Evolutionary conservation across 2,329 filamentous ascomycete genomes (phyloP).

Genomic region (Sporothrix brasiliensis): DNA sequence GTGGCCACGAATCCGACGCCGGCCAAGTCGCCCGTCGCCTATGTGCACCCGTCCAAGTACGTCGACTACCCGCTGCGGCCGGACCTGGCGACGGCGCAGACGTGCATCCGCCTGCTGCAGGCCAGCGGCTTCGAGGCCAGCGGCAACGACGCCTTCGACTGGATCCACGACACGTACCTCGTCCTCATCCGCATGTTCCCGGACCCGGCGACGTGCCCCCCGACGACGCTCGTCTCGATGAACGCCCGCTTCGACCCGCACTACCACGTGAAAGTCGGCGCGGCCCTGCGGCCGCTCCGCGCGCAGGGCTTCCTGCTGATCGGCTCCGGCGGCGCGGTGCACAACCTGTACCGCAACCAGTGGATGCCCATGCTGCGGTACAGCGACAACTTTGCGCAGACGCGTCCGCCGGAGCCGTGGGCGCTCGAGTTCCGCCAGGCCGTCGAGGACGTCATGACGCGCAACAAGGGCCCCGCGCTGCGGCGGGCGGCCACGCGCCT

Average conservation of each 20-base stretch:
- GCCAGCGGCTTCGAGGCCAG: conserved; percentile 57
- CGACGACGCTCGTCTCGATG: conserved; percentile 58
- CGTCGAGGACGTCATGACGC: conserved; percentile 60
- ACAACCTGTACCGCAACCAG: conserved; percentile 69
- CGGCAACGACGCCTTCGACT: conserved; percentile 62
- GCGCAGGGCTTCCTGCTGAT: conserved; percentile 57
- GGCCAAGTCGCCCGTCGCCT: conserved; percentile 65
- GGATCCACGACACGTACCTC: conserved; percentile 73
- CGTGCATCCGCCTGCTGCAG: conserved; percentile 54
- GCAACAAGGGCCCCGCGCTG: conserved; percentile 54
- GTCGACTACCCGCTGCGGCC: conserved; percentile 62
- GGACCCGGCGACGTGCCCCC: conserved; percentile 55
- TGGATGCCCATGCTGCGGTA: conserved; percentile 67
- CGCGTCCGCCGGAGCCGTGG: conserved; percentile 60
- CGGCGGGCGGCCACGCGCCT: conserved; percentile 60
- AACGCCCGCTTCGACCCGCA: conserved; percentile 48
- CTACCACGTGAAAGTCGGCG: conserved; percentile 57
- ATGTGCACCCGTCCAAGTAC: conserved; percentile 68
- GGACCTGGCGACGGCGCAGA: conserved; percentile 57
- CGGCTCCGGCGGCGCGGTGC: conserved; percentile 64
- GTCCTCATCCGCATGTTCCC: conserved; percentile 73
- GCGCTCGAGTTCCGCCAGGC: conserved; percentile 68
- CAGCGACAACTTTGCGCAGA: conserved; percentile 64
- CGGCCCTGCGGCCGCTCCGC: conserved; percentile 58
- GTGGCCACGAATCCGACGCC: conserved; percentile 64